Conservation (phyloP, 1,139 yeast species). For the Wickerhamiella pararugosa region DNA sequence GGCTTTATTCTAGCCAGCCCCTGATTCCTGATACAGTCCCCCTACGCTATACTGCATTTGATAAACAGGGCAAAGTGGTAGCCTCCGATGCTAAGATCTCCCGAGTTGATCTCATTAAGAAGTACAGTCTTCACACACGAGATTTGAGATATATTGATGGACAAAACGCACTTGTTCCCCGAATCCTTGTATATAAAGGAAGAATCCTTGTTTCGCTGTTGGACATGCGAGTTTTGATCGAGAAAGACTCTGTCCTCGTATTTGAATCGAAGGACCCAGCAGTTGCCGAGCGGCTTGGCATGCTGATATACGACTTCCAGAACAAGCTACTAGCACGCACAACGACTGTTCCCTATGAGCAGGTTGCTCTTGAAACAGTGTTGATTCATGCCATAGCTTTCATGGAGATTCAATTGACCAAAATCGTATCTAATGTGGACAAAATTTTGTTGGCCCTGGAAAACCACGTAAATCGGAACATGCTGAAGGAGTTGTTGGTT, state of each 20-base stretch:
- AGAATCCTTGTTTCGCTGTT: conserved; percentile 68
- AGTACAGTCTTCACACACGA: conserved; percentile 62
- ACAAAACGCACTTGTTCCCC: conserved; percentile 63
- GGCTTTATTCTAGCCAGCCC: too few species aligned
- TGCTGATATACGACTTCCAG: conserved; percentile 73
- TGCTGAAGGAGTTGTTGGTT: conserved; percentile 58
- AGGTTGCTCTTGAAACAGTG: conserved; percentile 75
- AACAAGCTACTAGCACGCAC: conserved; percentile 34
- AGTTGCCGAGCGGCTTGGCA: conserved; percentile 20
- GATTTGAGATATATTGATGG: conserved; percentile 78
- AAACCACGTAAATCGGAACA: conserved; percentile 65
- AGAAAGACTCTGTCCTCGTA: conserved; percentile 59
- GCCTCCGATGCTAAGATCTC: conserved; percentile 60
- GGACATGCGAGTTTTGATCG: conserved; percentile 72
- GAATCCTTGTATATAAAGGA: conserved; percentile 60
- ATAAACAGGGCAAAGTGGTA: conserved; percentile 50
- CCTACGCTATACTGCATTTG: conserved; percentile 61
- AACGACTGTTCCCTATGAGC: conserved; percentile 43
- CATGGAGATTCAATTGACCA: conserved; percentile 47
- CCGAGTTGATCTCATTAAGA: conserved; percentile 53
- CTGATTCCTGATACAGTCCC: conserved; percentile 8
- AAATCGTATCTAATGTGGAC: conserved; percentile 31
- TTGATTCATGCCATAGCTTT: conserved; percentile 69
- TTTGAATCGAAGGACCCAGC: conserved; percentile 35
- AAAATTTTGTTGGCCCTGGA: conserved; percentile 63